These are phyloP conservation scores for Daucus carota DNA, from an alignment of 129 eudicot species.

Conservation along the genomic window DNA sequence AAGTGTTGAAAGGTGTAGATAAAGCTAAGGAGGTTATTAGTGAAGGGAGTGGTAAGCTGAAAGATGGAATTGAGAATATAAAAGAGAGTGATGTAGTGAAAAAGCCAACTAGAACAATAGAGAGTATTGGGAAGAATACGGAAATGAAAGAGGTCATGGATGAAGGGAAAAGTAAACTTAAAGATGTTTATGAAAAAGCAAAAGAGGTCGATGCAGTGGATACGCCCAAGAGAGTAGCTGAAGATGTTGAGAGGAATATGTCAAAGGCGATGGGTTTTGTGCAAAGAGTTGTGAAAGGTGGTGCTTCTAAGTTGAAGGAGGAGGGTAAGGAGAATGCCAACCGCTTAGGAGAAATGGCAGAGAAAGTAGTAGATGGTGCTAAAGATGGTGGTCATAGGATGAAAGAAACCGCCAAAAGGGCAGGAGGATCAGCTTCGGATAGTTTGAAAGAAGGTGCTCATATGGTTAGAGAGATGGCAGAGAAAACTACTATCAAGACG, in stretches of 20 bases:
- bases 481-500: not conserved
- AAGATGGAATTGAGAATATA: not conserved
- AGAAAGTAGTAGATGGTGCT: not conserved
- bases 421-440: not conserved
- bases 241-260: slow-evolving; percentile 11
- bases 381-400: not conserved
- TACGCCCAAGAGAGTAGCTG: slow-evolving; percentile 17
- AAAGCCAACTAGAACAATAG: not conserved
- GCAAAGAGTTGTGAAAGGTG: not conserved
- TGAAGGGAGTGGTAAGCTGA: slow-evolving; percentile 18
- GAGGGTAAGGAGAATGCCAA: not conserved
- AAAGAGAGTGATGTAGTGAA: not conserved
- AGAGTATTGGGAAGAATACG: not conserved
- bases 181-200: not conserved
- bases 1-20: not conserved
- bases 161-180: not conserved
- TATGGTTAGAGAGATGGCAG: not conserved
- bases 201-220: not conserved
- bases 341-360: not conserved
- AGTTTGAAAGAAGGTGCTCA: slow-evolving; percentile 3
- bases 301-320: not conserved
- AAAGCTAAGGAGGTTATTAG: slow-evolving; percentile 18
- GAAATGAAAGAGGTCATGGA: not conserved
- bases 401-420: not conserved
- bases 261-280: not conserved